A percentile compares a stretch with the other conserved stretches of the same genome.
Conservation (phyloP, 495 filamentous ascomycete species). For the Penicillium nucicola region DNA sequence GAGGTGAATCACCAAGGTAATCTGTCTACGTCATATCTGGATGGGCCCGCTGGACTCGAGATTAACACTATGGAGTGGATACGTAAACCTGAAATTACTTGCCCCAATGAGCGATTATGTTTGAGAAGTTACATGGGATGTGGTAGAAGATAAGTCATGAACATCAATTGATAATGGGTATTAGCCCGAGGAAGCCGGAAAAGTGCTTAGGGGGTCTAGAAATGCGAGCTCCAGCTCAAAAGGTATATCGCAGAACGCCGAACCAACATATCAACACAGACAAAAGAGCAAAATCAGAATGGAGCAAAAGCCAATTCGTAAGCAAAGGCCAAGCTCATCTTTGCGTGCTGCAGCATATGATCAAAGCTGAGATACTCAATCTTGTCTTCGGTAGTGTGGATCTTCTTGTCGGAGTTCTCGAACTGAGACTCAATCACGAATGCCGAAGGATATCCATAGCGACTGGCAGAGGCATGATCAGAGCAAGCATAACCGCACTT, state of each 20-base stretch:
- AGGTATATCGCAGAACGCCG: slow-evolving; percentile 22
- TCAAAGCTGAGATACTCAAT: slow-evolving; percentile 89
- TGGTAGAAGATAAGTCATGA: no score
- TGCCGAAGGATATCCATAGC: slow-evolving; percentile 91
- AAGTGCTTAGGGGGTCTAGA: background rate
- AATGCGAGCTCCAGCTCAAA: slow-evolving; percentile 1
- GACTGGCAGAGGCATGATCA: slow-evolving; percentile 93
- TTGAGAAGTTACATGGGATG: no score
- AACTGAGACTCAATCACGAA: slow-evolving; percentile 95
- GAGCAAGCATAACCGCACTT: slow-evolving; percentile 98
- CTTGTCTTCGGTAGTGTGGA: slow-evolving; percentile 86
- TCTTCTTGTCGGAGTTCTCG: slow-evolving; percentile 78
- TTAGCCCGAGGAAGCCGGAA: background rate
- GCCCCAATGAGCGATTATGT: no score
- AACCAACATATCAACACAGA: background rate
- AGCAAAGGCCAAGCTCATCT: slow-evolving; percentile 82
- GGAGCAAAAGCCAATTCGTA: slow-evolving; percentile 71
- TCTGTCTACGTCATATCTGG: slow-evolving; percentile 1
- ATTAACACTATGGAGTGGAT: no score
- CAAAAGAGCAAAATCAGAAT: slow-evolving; percentile 23
- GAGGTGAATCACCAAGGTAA: slow-evolving; percentile 1
- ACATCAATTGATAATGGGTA: background rate
- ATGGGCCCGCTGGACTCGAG: background rate
- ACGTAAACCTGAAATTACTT: no score
- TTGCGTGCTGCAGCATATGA: slow-evolving; percentile 97